phyloP scores from a whole-genome alignment of 106 monocot species.

The Dendrobium catenatum region DNA sequence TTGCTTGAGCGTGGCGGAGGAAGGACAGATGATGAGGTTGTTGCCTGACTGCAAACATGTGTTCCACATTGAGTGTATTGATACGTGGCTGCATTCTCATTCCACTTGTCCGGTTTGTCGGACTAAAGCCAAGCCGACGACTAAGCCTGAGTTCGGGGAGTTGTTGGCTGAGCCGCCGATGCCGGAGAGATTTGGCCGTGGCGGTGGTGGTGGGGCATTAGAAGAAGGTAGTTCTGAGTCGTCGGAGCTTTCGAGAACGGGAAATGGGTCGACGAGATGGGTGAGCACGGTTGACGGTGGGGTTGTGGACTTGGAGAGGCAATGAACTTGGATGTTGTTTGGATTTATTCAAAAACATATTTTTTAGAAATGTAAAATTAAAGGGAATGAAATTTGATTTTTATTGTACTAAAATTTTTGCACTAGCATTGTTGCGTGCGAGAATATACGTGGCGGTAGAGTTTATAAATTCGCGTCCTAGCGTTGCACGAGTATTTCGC shows the following conservation, averaged over 20 bases:
- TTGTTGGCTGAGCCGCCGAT: not conserved
- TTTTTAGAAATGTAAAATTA: too few relatives aligned
- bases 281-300: not conserved
- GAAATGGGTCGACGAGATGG: not conserved
- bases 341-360: too few relatives aligned
- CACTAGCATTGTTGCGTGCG: too few relatives aligned
- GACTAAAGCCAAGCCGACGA: not conserved
- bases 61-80: not conserved
- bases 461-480: too few relatives aligned
- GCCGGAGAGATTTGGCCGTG: not conserved
- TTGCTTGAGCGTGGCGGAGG: slow-evolving; percentile 3
- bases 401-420: too few relatives aligned
- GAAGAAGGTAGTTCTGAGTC: not conserved
- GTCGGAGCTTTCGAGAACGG: not conserved
- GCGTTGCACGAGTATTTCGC: too few relatives aligned
- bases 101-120: slow-evolving; percentile 6
- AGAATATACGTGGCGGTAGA: too few relatives aligned
- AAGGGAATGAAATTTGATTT: too few relatives aligned
- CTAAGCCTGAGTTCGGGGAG: not conserved
- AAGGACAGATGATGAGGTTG: slow-evolving; percentile 3
- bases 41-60: slow-evolving; percentile 1
- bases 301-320: slow-evolving; percentile 4
- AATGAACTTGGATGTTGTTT: not conserved
- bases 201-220: not conserved
- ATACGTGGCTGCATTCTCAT: slow-evolving; percentile 4